A percentile compares a stretch with the other conserved stretches of the same genome.
phyloP scores from a whole-genome alignment of 2,329 filamentous ascomycete genomes.

The Fusarium guadeloupense region DNA sequence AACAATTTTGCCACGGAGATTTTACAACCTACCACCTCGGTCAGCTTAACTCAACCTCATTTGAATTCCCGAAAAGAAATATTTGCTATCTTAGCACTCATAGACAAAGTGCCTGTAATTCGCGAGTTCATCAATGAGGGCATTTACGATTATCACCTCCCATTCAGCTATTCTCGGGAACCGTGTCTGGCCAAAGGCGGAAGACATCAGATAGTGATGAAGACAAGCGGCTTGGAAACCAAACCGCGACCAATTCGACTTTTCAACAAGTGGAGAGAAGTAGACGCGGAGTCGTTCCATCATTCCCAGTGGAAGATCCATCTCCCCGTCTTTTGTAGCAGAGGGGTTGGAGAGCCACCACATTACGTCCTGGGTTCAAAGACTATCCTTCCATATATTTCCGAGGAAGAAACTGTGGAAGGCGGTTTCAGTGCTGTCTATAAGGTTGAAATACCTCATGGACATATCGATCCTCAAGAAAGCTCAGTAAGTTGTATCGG shows the following conservation, averaged over 20 bases:
- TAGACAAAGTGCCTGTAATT: background rate
- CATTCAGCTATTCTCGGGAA: background rate
- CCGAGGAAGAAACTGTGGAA: background rate
- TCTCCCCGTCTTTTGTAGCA: background rate
- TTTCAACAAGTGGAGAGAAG: background rate
- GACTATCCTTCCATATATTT: background rate
- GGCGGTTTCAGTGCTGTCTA: constrained; percentile 8
- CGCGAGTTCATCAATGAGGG: constrained; percentile 1
- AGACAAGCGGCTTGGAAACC: background rate
- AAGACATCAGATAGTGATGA: background rate
- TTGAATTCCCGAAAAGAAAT: too few species aligned
- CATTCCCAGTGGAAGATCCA: constrained; percentile 1
- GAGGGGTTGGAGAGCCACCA: background rate
- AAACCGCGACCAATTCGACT: background rate
- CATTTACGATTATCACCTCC: constrained; percentile 5
- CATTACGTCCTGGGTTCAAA: background rate
- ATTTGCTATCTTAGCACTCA: constrained; percentile 1
- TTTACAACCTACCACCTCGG: too few species aligned
- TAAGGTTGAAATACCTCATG: constrained; percentile 1
- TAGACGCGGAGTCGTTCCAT: background rate
- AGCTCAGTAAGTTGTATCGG: background rate
- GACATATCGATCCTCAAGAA: background rate
- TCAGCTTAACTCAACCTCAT: too few species aligned
- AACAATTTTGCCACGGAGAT: too few species aligned
- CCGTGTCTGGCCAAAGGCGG: background rate